Evolutionary conservation across 179 eudicot genomes (phyloP), one percentile per base, ranked within the genome.

Genomic region (Gypsophila paniculata): DNA sequence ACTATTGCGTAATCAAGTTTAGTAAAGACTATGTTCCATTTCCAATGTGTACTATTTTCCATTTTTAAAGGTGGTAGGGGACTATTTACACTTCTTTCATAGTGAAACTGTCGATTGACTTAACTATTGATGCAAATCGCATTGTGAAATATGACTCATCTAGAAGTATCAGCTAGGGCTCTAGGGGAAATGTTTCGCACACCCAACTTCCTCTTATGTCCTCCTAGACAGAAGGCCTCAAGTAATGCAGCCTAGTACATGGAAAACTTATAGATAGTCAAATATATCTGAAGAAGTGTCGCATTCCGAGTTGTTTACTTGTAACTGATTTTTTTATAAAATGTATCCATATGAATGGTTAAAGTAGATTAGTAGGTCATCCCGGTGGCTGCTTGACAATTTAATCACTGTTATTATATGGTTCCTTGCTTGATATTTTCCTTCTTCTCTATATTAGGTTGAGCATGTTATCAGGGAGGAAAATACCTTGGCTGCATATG

Each of bases 381-480:
- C 44, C 23, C 59, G 22, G 29, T 21, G 54, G 69, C 3, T 34
- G 48, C 25, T 77, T 73, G 57, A 19, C 36, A 26, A 61, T 29
- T 34, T 65, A 21, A 39, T 61, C 21, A 73, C 22, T 48, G 34
- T 62, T 68, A 8, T 0, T 32, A 55, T 13, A 3, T 70, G 49
- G 38, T 34, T 60, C 7, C 38, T 23, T 67, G 58, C 58, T 49
- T 68, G 32, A 68, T 14, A 4, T n/a, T 32, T 13, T 73, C 51
- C 19, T n/a, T 10, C 72, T 64, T 61, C 62, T 10, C 53, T 25
- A 61, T 81, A 42, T 82, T 86, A 91, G 99, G 97, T 94, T 76
- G 97, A 94, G 76, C 97, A 94, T 85, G 91, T 88, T 57, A 81
- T 91, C 68, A 81, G 97, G 82, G 99, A 94, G 78, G 91, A 91